Evolutionary conservation across 331 rosid genomes (phyloP).

Genomic region (Rosa hybrid): DNA sequence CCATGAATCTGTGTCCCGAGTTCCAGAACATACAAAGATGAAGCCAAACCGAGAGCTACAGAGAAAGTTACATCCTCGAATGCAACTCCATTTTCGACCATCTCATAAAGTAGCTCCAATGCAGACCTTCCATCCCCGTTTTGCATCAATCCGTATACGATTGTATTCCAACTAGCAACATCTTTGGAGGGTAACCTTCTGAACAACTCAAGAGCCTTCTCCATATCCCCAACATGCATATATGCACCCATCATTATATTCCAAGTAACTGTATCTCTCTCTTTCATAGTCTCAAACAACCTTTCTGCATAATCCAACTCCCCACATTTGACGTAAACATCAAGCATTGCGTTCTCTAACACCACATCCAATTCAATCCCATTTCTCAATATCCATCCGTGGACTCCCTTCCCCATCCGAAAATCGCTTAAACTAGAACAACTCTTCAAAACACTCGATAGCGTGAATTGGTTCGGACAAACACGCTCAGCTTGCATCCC

Average conservation of each 20-base stretch:
- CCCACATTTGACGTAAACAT: constrained; percentile 70
- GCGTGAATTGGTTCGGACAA: constrained; percentile 64
- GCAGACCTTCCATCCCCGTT: constrained; percentile 52
- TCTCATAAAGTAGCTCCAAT: constrained; percentile 57
- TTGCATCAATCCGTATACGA: constrained; percentile 69
- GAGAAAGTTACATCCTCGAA: constrained; percentile 60
- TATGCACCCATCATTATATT: constrained; percentile 69
- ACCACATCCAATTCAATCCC: constrained; percentile 65
- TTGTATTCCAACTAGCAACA: constrained; percentile 81
- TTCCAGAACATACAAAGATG: constrained; percentile 53
- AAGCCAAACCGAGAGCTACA: constrained; percentile 67
- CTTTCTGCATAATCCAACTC: constrained; percentile 51
- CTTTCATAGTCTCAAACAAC: constrained; percentile 53
- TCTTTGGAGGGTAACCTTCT: constrained; percentile 58
- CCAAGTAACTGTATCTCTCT: constrained; percentile 56
- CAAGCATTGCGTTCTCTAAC: constrained; percentile 73
- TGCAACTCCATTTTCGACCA: constrained; percentile 52
- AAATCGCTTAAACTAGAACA: constrained; percentile 50
- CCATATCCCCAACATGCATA: constrained; percentile 52
- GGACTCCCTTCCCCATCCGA: constrained; percentile 58
- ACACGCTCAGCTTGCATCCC: constrained; percentile 63
- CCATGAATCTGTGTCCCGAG: constrained; percentile 87
- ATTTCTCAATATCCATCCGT: constrained; percentile 74
- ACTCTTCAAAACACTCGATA: constrained; percentile 66
- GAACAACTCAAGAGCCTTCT: constrained; percentile 63